Conservation (phyloP, 164 flowering plant genomes). For the Echeveria elegans region DNA sequence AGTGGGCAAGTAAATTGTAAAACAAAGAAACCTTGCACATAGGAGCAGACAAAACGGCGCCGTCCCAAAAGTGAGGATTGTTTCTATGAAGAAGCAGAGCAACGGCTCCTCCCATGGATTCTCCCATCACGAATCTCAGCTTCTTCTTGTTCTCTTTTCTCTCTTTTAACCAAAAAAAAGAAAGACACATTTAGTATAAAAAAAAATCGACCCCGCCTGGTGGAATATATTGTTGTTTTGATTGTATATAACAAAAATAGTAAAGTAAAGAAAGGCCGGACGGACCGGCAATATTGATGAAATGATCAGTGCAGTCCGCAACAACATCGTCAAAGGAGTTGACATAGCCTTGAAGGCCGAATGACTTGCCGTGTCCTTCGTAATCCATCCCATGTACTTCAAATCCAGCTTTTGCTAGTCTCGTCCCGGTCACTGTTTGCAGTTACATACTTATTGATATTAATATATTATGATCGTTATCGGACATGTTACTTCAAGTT, state of each 20-base stretch:
- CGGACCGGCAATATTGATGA: slow-evolving; percentile 45
- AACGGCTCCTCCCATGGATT: slow-evolving; percentile 96
- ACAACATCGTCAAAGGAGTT: slow-evolving; percentile 49
- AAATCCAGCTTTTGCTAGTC: slow-evolving; percentile 65
- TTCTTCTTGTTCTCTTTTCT: slow-evolving; percentile 46
- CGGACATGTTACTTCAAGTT: too few species aligned
- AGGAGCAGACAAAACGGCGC: slow-evolving; percentile 81
- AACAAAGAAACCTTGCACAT: slow-evolving; percentile 69
- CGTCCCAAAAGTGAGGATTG: slow-evolving; percentile 68
- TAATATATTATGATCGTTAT: too few species aligned
- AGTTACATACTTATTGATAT: too few species aligned
- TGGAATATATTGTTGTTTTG: too few species aligned
- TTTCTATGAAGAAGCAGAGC: slow-evolving; percentile 51
- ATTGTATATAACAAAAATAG: too few species aligned
- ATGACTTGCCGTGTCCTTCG: slow-evolving; percentile 85
- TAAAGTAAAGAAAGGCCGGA: too few species aligned
- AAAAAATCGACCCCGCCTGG: too few species aligned
- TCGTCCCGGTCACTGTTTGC: slow-evolving; percentile 36
- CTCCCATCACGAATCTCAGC: slow-evolving; percentile 60
- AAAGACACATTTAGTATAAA: too few species aligned
- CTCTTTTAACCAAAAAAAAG: slow-evolving; percentile 21
- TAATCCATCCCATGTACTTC: slow-evolving; percentile 78
- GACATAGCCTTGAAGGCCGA: slow-evolving; percentile 48
- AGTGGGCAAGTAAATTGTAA: too few species aligned
- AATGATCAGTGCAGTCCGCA: slow-evolving; percentile 49